Conservation (phyloP, 805 yeast genomes). For the Monosporozyma yasuniensis region DNA sequence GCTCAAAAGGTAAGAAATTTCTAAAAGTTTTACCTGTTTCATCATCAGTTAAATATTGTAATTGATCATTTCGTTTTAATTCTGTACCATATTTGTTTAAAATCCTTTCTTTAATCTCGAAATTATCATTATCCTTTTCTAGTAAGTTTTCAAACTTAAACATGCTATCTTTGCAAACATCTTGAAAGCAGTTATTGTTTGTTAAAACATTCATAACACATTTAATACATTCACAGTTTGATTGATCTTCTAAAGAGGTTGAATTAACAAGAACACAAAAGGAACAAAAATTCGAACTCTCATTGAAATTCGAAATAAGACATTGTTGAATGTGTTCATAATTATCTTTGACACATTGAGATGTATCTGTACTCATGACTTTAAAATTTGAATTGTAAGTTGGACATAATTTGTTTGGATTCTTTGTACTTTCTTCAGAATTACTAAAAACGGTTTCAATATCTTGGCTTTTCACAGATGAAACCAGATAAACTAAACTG, state of each 20-base stretch:
- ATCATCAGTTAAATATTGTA: slow-evolving; percentile 5
- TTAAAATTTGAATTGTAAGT: neutral
- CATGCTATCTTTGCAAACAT: slow-evolving; percentile 7
- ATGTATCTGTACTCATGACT: neutral
- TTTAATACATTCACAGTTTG: slow-evolving; percentile 18
- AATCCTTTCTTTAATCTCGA: neutral
- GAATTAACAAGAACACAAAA: slow-evolving; percentile 12
- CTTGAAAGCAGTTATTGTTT: slow-evolving; percentile 8
- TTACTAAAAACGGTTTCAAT: neutral
- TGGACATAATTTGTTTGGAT: neutral
- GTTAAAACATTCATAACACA: slow-evolving; percentile 12
- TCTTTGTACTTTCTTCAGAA: neutral
- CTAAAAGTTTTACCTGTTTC: slow-evolving; percentile 6
- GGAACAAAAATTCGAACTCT: slow-evolving; percentile 7
- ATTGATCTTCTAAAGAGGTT: slow-evolving; percentile 7
- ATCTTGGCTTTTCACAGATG: neutral
- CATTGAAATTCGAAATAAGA: neutral
- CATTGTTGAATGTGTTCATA: neutral
- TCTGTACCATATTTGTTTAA: neutral
- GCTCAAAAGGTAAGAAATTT: slow-evolving; percentile 9
- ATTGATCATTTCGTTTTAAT: neutral
- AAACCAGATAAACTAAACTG: neutral
- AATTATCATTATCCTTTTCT: neutral
- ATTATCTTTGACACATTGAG: neutral
- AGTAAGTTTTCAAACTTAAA: neutral